Evolutionary conservation across 768 basidiomycete species (phyloP).

Genomic region (Kwoniella newhampshirensis): DNA sequence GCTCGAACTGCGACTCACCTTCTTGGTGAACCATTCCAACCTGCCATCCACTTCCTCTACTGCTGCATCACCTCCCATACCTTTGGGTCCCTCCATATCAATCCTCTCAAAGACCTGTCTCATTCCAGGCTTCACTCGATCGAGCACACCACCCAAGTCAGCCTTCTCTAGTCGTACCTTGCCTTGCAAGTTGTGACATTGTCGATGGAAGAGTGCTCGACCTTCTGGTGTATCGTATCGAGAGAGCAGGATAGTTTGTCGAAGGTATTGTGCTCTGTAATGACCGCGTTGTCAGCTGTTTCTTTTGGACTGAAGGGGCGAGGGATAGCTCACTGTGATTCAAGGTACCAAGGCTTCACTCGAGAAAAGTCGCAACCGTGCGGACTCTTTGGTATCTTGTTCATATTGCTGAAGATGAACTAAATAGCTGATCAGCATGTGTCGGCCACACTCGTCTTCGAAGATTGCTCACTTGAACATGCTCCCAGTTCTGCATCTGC

Average conservation of each 20-base stretch:
- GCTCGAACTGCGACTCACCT: constrained; percentile 59
- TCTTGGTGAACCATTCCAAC: constrained; percentile 81
- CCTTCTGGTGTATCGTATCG: constrained; percentile 87
- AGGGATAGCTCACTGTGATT: constrained; percentile 73
- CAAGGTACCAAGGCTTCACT: constrained; percentile 96
- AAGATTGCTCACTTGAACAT: constrained; percentile 69
- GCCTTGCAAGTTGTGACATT: constrained; percentile 78
- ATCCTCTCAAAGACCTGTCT: constrained; percentile 64
- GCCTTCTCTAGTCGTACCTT: constrained; percentile 67
- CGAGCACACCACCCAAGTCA: constrained; percentile 65
- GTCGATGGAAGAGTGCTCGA: constrained; percentile 71
- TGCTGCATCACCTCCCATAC: constrained; percentile 53
- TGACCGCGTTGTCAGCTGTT: constrained; percentile 3
- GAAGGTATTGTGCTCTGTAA: constrained; percentile 73
- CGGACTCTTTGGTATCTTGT: constrained; percentile 86
- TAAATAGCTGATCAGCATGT: constrained; percentile 46
- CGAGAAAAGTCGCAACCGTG: constrained; percentile 94
- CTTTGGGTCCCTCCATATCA: constrained; percentile 28
- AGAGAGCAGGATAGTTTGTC: constrained; percentile 84
- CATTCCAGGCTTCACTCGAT: constrained; percentile 74
- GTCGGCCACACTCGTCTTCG: neutral
- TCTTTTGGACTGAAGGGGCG: too few relatives aligned
- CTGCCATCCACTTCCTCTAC: constrained; percentile 82
- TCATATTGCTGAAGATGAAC: constrained; percentile 83
- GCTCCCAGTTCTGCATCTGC: constrained; percentile 99